Evolutionary conservation across 345 rosid genomes (phyloP), one percentile per base, ranked within the genome.

Genomic region (Dipteronia dyeriana): DNA sequence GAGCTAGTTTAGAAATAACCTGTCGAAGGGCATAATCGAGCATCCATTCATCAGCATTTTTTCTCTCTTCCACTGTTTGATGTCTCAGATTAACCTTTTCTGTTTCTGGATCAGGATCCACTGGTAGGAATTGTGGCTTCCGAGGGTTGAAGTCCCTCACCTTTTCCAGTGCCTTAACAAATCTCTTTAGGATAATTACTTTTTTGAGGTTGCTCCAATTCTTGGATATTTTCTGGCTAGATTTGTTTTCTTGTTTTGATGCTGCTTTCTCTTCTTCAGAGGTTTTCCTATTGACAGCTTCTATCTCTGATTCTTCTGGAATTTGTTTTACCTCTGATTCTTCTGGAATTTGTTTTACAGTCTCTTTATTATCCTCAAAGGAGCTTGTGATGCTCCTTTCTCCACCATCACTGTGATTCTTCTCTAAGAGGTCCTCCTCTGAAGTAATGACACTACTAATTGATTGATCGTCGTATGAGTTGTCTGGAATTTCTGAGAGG

Each of bases 161-260:
- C 78, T 86, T 89, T 78, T 90, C 94, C 85, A 96, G 77, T 70
- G 94, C 89, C 84, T 88, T 96, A 23, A 96, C 89, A 53, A 96
- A 96, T 74, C 97, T 87, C 82, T 79, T 90, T 49, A 94, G 85
- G 69, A 92, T 86, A 71, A 96, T 73, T 22, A 91, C 75, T 65
- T 89, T 94, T 83, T 89, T 96, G 83, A 96, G 83, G 75, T 86
- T 91, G 87, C 94, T 92, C 99, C 99, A 92, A 49, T 86, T 88
- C 76, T 79, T 90, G 23, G 91, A 86, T 65, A 75, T 81, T 82
- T 88, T 76, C 83, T 86, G 81, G 54, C 29, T 82, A 47, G 84
- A 73, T 70, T 75, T 83, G 76, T 76, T 78, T 56, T 54, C 83
- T 45, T 13, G 73, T 51, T 81, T 84, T 76, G 81, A 57, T 73